Conservation (phyloP, 2,329 filamentous ascomycete species). For the Aureobasidium subglaciale region DNA sequence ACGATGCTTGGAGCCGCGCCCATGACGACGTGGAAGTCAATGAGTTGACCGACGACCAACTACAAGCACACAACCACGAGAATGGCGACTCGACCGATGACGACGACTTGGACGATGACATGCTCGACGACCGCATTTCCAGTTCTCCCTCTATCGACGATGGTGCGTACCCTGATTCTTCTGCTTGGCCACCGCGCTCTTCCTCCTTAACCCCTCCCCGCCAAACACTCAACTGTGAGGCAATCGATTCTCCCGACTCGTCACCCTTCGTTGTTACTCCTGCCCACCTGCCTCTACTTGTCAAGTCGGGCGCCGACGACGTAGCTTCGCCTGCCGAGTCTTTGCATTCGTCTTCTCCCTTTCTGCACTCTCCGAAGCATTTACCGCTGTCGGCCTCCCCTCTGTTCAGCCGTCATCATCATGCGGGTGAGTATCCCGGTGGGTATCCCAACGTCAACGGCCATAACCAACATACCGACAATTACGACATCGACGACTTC, state of each 20-base stretch:
- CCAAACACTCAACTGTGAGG: constrained; percentile 30
- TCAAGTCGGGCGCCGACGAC: background rate
- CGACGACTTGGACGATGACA: constrained; percentile 70
- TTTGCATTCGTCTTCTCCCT: constrained; percentile 33
- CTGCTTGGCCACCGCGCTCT: constrained; percentile 34
- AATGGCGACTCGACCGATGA: constrained; percentile 53
- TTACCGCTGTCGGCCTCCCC: constrained; percentile 25
- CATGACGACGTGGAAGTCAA: constrained; percentile 22
- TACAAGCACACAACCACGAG: constrained; percentile 23
- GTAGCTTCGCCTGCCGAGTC: constrained; percentile 17
- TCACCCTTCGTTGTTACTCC: constrained; percentile 38
- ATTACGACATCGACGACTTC: background rate
- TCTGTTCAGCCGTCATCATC: constrained; percentile 16
- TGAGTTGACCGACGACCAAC: constrained; percentile 55
- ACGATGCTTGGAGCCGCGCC: constrained; percentile 44
- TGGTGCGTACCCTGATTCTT: constrained; percentile 64
- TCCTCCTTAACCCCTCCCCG: constrained; percentile 35
- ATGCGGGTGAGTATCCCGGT: constrained; percentile 40
- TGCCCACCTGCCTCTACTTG: constrained; percentile 23
- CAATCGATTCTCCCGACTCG: constrained; percentile 28
- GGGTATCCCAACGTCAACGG: constrained; percentile 13
- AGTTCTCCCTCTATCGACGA: constrained; percentile 98
- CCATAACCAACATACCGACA: constrained; percentile 15
- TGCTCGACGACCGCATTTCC: constrained; percentile 91
- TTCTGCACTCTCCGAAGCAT: constrained; percentile 33